Conservation (phyloP, 768 basidiomycete genomes). For the Coprinopsis sp. region DNA sequence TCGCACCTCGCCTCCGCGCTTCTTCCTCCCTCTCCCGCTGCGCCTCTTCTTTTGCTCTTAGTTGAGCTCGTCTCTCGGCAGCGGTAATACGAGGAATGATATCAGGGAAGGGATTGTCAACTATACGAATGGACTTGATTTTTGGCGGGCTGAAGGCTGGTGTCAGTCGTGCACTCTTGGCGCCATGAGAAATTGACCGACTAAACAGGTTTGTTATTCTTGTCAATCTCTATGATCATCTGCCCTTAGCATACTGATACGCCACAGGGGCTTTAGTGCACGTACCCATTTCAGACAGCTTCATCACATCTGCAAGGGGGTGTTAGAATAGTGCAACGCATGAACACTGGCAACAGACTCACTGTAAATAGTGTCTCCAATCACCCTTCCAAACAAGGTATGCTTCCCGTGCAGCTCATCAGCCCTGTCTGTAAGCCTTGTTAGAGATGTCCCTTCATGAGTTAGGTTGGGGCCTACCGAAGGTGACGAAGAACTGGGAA, state of each 20-base stretch:
- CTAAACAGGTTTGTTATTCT: slow-evolving; percentile 78
- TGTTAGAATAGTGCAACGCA: neutral
- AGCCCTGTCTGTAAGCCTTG: slow-evolving; percentile 58
- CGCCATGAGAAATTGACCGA: slow-evolving; percentile 33
- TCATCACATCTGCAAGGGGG: slow-evolving; percentile 67
- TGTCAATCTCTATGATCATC: slow-evolving; percentile 68
- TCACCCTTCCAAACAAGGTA: slow-evolving; percentile 86
- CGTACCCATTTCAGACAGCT: slow-evolving; percentile 86
- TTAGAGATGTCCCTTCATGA: neutral
- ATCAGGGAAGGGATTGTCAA: slow-evolving; percentile 94
- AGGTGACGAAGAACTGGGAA: slow-evolving; percentile 93
- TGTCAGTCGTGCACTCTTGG: neutral
- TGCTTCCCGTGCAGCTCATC: slow-evolving; percentile 94
- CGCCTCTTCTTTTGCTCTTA: slow-evolving; percentile 69
- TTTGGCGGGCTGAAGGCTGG: slow-evolving; percentile 68
- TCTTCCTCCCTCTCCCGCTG: slow-evolving; percentile 77
- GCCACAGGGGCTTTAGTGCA: too few species aligned
- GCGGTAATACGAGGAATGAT: slow-evolving; percentile 96
- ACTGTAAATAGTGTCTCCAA: slow-evolving; percentile 91
- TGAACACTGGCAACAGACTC: slow-evolving; percentile 4
- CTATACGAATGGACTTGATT: slow-evolving; percentile 77
- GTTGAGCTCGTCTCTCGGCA: slow-evolving; percentile 82
- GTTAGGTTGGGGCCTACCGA: slow-evolving; percentile 45
- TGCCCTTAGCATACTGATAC: too few species aligned
- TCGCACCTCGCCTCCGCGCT: slow-evolving; percentile 68